Evolutionary conservation across 1,284 basidiomycete species (phyloP).

Genomic region (Moesziomyces aphidis): DNA sequence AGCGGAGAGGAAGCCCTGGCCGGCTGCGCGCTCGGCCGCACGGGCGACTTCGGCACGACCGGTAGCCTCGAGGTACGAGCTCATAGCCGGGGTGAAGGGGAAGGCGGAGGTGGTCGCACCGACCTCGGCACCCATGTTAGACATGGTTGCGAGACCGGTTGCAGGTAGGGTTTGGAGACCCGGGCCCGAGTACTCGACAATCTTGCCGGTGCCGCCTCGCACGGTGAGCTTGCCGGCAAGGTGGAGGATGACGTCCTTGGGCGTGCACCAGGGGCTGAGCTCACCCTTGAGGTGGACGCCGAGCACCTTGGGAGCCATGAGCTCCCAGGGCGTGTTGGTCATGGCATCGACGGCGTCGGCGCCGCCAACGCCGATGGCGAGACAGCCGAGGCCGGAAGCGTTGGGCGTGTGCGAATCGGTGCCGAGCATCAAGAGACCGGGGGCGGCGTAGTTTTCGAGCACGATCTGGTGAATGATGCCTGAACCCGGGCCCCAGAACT

Average conservation of each 20-base stretch:
- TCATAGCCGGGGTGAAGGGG: conserved; percentile 90
- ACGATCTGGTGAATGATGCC: conserved; percentile 97
- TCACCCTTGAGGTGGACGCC: conserved; percentile 88
- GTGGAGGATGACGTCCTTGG: conserved; percentile 96
- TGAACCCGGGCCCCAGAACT: conserved; percentile 88
- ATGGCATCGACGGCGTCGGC: conserved; percentile 99
- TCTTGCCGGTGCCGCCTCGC: conserved; percentile 93
- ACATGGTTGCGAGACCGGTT: conserved; percentile 93
- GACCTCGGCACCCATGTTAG: conserved; percentile 99
- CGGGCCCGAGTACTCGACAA: conserved; percentile 97
- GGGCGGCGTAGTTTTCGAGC: conserved; percentile 91
- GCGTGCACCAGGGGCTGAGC: conserved; percentile 90
- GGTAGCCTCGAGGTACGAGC: conserved; percentile 88
- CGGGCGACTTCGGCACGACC: conserved; percentile 86
- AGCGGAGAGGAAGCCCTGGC: conserved; percentile 80
- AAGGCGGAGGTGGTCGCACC: conserved; percentile 98
- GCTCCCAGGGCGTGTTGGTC: conserved; percentile 97
- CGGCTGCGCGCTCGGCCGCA: conserved; percentile 87
- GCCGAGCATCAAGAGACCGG: conserved; percentile 73
- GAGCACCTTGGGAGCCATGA: conserved; percentile 88
- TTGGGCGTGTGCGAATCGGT: conserved; percentile 98
- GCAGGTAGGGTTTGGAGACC: conserved; percentile 91
- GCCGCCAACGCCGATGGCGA: conserved; percentile 98
- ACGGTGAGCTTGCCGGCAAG: conserved; percentile 95
- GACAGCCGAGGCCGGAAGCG: conserved; percentile 95